Percentiles rank a stretch among this genome's conserved stretches.
Evolutionary conservation across 2,329 filamentous ascomycete genomes (phyloP).

Genomic region (Ceratocystis alfenasii): DNA sequence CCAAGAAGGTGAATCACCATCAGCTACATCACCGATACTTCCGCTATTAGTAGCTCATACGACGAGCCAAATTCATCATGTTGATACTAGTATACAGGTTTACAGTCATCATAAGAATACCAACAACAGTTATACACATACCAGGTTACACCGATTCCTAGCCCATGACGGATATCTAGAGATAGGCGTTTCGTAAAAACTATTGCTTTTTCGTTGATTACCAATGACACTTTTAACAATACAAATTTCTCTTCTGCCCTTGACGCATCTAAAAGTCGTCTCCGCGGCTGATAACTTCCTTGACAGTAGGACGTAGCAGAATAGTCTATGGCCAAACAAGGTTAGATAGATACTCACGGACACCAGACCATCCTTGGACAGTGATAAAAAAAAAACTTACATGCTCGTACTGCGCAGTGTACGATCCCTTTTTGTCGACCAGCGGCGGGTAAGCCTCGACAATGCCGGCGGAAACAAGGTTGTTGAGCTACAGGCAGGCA

Average conservation of each 20-base stretch:
- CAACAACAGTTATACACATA: too few relatives aligned
- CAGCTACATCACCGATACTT: too few relatives aligned
- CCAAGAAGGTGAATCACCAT: too few relatives aligned
- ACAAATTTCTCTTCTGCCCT: not conserved
- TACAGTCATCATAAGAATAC: too few relatives aligned
- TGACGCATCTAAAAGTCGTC: conserved; percentile 52
- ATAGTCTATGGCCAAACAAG: conserved; percentile 43
- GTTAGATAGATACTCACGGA: not conserved
- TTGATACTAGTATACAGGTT: too few relatives aligned
- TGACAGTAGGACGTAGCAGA: conserved; percentile 57
- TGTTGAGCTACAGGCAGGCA: conserved; percentile 50
- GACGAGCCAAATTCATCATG: too few relatives aligned
- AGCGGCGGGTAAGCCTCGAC: conserved; percentile 76
- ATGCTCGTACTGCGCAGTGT: conserved; percentile 81
- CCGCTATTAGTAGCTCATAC: too few relatives aligned
- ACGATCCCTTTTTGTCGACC: conserved; percentile 75
- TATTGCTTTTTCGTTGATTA: not conserved
- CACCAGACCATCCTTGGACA: not conserved
- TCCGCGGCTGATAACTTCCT: conserved; percentile 68
- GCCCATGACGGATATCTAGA: not conserved
- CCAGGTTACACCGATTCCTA: too few relatives aligned
- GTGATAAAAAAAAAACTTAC: conserved; percentile 41
- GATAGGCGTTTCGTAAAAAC: not conserved
- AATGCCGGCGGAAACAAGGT: conserved; percentile 62
- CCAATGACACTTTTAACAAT: not conserved